Percentiles rank a stretch among this genome's conserved stretches.
Evolutionary conservation across 108 stramenopile species (phyloP).

Genomic region (Nitzschia sp.): DNA sequence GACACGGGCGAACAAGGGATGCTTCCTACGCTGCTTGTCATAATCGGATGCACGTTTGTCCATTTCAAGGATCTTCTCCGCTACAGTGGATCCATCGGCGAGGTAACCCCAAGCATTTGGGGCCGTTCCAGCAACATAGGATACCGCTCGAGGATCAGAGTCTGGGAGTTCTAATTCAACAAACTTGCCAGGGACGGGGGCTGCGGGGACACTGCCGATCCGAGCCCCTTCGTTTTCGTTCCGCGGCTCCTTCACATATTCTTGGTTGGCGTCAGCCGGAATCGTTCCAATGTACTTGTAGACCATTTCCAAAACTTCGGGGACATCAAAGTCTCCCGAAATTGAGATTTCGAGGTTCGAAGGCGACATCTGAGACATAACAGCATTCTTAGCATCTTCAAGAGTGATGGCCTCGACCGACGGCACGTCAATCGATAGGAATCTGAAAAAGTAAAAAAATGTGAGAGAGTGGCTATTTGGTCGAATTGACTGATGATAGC

Average conservation of each 20-base stretch:
- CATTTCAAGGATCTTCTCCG: conserved; percentile 51
- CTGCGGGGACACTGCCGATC: conserved; percentile 55
- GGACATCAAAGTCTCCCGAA: conserved; percentile 94
- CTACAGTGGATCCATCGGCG: conserved; percentile 79
- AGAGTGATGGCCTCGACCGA: conserved; percentile 83
- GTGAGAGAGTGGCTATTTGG: background rate
- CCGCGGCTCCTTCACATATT: conserved; percentile 48
- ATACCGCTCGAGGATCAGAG: conserved; percentile 94
- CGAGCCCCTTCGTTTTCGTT: conserved; percentile 6
- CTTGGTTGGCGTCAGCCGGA: conserved; percentile 73
- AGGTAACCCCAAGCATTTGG: conserved; percentile 94
- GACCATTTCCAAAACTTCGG: conserved; percentile 88
- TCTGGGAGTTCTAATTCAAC: conserved; percentile 92
- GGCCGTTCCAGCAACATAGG: conserved; percentile 92
- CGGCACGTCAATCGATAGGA: conserved; percentile 88
- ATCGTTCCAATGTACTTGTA: conserved; percentile 94
- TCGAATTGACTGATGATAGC: too few relatives aligned
- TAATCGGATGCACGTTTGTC: conserved; percentile 80
- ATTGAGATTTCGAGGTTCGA: conserved; percentile 88
- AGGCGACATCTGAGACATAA: conserved; percentile 90
- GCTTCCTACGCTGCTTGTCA: conserved; percentile 77
- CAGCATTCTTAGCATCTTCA: conserved; percentile 85
- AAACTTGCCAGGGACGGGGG: conserved; percentile 66
- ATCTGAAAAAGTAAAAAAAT: conserved; percentile 46
- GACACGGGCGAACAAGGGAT: conserved; percentile 88